Base-by-base conservation (phyloP, 1,139 yeast species). In the Pichia inconspicua region DNA sequence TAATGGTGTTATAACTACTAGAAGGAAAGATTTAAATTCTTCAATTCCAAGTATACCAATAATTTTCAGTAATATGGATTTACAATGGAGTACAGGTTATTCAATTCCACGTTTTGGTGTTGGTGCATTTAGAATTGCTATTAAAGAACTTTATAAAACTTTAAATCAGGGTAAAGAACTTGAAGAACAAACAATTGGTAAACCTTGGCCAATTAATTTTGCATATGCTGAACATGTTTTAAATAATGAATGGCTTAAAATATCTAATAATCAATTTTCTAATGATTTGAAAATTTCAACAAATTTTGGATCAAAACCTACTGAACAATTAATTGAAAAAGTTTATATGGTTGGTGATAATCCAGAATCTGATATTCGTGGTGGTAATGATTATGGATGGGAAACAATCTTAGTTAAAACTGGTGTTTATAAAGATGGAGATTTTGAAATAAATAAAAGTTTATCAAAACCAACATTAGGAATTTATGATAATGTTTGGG, bases 311-410 rank as follows among this genome's bases (percentile, higher is more conserved):
- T 54, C 52, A 8, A 57, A 66, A 6, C 78, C 78, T 2, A 50
- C 43, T 8, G 48, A 55, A 15, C 60, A 72, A 10, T 77, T 78
- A 2, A 78, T 79, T 55, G 64, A 69, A 27, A 68, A 74, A 36
- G 84, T 92, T 2, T 90, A 74, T 67, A 92, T 92, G 98, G 86
- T 92, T 31, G 98, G 98, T 27, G 98, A 92, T 66, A 92, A 92
- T 64, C 97, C 97, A 2, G 92, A 83, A 28, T 80, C 90, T 46
- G 98, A 92, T 62, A 92, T 92, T 44, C 74, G 75, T 53, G 98
- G 98, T 0, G 98, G 96, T 2, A 83, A 84, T 59, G 72, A 72
- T 50, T 80, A 81, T 62, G 96, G 96, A 2, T 92, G 97, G 97
- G 80, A 83, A 45, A 82, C 92, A 19, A 75, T 88, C 42, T 73